Conservation (phyloP, 2,329 filamentous ascomycete genomes). For the Monosporascus sp. region DNA sequence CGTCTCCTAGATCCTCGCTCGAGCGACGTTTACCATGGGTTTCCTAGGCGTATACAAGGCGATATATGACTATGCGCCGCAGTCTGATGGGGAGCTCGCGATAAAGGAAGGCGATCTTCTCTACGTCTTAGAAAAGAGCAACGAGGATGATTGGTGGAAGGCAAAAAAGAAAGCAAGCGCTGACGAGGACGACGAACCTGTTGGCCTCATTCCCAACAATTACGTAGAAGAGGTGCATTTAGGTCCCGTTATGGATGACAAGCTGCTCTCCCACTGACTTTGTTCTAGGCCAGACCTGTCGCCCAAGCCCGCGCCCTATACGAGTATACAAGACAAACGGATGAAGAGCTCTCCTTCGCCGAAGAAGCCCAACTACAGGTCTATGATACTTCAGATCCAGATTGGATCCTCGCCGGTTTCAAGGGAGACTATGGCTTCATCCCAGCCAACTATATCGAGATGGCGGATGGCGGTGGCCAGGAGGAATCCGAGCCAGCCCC, state of each 20-base stretch:
- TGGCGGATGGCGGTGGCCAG: constrained; percentile 40
- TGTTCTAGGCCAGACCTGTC: constrained; percentile 55
- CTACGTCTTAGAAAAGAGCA: constrained; percentile 79
- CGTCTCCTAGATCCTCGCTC: too few relatives aligned
- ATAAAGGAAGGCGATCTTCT: constrained; percentile 84
- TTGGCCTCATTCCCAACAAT: constrained; percentile 87
- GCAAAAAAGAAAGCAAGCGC: constrained; percentile 82
- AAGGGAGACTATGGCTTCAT: constrained; percentile 89
- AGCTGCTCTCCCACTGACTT: constrained; percentile 36
- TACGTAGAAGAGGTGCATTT: constrained; percentile 83
- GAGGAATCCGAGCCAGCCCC: constrained; percentile 33
- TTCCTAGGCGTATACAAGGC: constrained; percentile 90
- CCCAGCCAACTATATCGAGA: constrained; percentile 91
- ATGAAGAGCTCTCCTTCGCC: constrained; percentile 93
- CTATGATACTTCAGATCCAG: constrained; percentile 85
- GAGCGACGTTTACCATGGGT: constrained; percentile 55
- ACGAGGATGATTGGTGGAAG: constrained; percentile 86
- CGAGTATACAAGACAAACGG: constrained; percentile 94
- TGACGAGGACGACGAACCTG: constrained; percentile 86
- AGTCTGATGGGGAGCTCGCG: constrained; percentile 78
- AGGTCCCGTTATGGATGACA: constrained; percentile 37
- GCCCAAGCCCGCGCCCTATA: constrained; percentile 86
- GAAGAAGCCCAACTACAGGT: constrained; percentile 81
- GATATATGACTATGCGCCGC: constrained; percentile 87
- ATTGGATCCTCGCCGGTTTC: constrained; percentile 90